Evolutionary conservation across 1,284 basidiomycete species (phyloP), one percentile per base, ranked within the genome.

Genomic region (Crocinoboletus sp.): DNA sequence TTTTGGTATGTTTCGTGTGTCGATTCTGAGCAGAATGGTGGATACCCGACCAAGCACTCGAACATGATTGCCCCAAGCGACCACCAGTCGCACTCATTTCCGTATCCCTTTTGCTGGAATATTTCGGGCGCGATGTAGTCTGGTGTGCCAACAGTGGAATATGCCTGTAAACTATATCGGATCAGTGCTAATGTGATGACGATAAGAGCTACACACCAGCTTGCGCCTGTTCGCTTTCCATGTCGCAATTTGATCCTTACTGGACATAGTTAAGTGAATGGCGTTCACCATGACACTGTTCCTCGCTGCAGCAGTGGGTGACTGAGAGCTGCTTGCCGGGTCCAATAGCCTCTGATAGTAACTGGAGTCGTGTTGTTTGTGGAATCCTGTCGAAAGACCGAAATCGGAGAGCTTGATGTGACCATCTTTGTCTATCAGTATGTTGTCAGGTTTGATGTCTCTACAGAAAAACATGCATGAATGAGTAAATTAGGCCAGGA

Each of bases 111-210:
- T 66, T 96, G 92, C 54, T 91, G 68, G 74, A 99, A 99, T 65
- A 99, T 97, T 65, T 99, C 96, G 0, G 95, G 95, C 2, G 96
- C 94, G 57, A 99, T 99, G 67, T 99, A 99, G 68, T 99, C 95
- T 1, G 96, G 96, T 17, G 95, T 99, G 32, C 96, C 95, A 50
- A 99, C 96, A n/a, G 96, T 99, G 2, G 94, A 97, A 68, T 96
- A 99, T 5, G 96, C 96, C 89, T 91, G 22, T 28, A 15, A 33
- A 45, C 20, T 32, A 9, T n/a, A 32, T 36, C 27, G 30, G 22
- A 25, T 29, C 20, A 41, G 15, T 31, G 28, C 17, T 9, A 29
- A 22, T 15, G 16, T 5, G 5, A 32, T 23, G 12, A 12, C 19
- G 13, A 17, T 20, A 27, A 29, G 39, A 20, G 4, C 30, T 5